These are phyloP conservation scores for Penicillium polonicum DNA, from an alignment of 2,329 filamentous ascomycete genomes.

Conservation along the genomic window DNA sequence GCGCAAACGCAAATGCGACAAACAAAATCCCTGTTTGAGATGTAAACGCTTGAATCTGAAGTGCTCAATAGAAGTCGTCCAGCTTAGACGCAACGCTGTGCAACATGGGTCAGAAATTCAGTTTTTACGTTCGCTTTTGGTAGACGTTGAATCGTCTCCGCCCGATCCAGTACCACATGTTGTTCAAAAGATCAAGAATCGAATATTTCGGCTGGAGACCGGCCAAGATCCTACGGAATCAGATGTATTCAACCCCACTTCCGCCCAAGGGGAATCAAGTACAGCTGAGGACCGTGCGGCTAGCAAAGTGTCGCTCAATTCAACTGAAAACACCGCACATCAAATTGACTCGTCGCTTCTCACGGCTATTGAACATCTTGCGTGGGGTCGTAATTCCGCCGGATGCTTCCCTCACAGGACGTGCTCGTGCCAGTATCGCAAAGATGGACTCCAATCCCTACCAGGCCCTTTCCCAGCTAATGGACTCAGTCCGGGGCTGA, in stretches of 20 bases:
- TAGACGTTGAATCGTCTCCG: conserved; percentile 19
- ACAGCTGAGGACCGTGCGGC: not conserved
- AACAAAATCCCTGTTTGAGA: conserved; percentile 26
- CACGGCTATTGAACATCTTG: conserved; percentile 39
- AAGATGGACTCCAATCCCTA: conserved; percentile 16
- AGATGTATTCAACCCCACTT: not conserved
- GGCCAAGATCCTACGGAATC: conserved; percentile 10
- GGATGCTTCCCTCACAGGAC: conserved; percentile 37
- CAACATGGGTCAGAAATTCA: conserved; percentile 30
- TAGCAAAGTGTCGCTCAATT: conserved; percentile 4
- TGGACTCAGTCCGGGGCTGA: conserved; percentile 9
- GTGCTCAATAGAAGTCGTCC: conserved; percentile 28
- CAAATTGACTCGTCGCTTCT: conserved; percentile 29
- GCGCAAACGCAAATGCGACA: conserved; percentile 29
- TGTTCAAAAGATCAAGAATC: conserved; percentile 15
- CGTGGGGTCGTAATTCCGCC: conserved; percentile 39
- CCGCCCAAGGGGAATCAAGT: conserved; percentile 7
- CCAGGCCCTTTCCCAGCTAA: conserved; percentile 14
- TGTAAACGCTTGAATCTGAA: conserved; percentile 25
- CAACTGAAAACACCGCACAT: conserved; percentile 11
- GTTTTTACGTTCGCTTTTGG: conserved; percentile 24
- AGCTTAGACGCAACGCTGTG: conserved; percentile 24
- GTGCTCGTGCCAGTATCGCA: conserved; percentile 29
- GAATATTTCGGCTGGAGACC: conserved; percentile 24
- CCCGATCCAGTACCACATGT: conserved; percentile 8